Base-by-base conservation (phyloP, 208 protist genomes). In the Phytomonas francai region DNA sequence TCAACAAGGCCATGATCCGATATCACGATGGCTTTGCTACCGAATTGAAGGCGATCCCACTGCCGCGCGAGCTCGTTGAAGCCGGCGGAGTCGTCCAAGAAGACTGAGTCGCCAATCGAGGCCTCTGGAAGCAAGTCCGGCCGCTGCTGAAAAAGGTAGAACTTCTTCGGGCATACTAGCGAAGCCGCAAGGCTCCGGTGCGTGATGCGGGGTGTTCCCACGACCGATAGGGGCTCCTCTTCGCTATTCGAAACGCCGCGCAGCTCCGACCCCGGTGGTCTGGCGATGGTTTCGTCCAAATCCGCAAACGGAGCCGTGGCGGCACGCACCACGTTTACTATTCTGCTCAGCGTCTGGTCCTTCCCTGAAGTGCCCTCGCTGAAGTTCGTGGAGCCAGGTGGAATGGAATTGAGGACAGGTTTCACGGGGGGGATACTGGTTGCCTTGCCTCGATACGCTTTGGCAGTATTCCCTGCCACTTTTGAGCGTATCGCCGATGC, bases 31-130 rank as follows among this genome's bases (percentile, higher is more conserved):
- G 90, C 90, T 51, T 85, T 83, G 71, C 87, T 95, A 59, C 87
- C 87, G 67, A 93, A 93, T 80, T 93, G 87, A 61, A 93, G 77
- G 0, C 90, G 78, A 70, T 95, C 90, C 86, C 87, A 95, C 29
- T 85, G 81, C 63, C 87, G 81, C 12, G 84, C 87, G 2, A 95
- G 86, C 75, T 95, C 90, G 69, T 89, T 91, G 71, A 95, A 95
- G 51, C 84, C 79, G n/a, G 80, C 90, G n/a, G 72, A 78, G 76
- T 95, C 90, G 49, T 95, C 87, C 33, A 91, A 76, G 77, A 79
- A 83, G 45, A 92, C 81, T 22, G 85, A 79, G 14, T 92, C 87
- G 0, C 81, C 83, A 42, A 95, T 87, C n/a, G 87, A 89, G 0
- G 81, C 59, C 49, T 81, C 70, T 2, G 85, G 82, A 33, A 82